Base-by-base conservation (phyloP, 176 grass and related monocot genomes). In the Pontederia crassipes region DNA sequence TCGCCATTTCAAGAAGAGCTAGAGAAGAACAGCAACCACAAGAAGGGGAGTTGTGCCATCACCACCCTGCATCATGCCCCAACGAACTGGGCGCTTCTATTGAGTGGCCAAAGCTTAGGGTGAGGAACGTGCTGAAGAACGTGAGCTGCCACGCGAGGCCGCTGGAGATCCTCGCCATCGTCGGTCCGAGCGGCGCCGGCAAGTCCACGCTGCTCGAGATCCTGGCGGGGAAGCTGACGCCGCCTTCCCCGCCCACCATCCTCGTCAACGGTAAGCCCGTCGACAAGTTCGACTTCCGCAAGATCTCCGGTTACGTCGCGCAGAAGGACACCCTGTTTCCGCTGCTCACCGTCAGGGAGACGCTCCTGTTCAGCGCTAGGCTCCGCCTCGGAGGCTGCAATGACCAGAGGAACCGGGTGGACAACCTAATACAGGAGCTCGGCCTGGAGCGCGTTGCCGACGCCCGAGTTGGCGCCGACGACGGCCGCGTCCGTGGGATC, bases 181-280 rank as follows among this genome's bases (percentile, higher is more conserved):
- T 89, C 9, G 20, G 20, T 24, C 20, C 20, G 20, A 24, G 20
- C 20, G 20, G 20, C 20, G 20, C 20, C 20, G 20, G 82, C 24
- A 89, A 89, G 59, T 89, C 86, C 20, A 89, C 86, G 3, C 76
- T 89, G 28, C 61, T 89, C 17, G 86, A 89, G 78, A 81, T 89
- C 64, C 68, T 85, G 0, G 82, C 82, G 2, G 86, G 86, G 55
- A 83, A 78, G 9, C 67, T 83, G 18, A 4, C 54, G 8, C 68
- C 68, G 16, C 65, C 59, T 14, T 28, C 16, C 14, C 67, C 57
- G 11, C 28, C 64, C 0, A 59, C 74, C 50, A 72, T 85, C 15
- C 58, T 85, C 24, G 11, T 85, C 16, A 82, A 85, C 59, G 66
- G 70, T 40, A 55, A 28, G 49, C 46, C 75, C 1, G 68, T 78